A percentile compares a stretch with the other conserved stretches of the same genome.
Evolutionary conservation across 1,284 basidiomycete genomes (phyloP).

Genomic region (Leccinum laetum): DNA sequence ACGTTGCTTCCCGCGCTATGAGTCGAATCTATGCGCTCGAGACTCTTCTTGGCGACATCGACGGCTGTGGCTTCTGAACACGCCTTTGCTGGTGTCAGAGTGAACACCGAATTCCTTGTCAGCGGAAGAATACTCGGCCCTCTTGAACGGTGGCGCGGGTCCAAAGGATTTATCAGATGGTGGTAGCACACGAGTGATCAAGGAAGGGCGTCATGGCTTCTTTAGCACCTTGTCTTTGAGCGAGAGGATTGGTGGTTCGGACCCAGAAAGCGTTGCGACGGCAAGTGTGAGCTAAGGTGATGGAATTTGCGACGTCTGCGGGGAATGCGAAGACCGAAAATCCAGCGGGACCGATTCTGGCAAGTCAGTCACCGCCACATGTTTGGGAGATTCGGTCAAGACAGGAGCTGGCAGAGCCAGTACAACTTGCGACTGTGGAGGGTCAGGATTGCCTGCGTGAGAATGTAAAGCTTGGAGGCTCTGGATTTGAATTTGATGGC

Average conservation of each 20-base stretch:
- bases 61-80: conserved; percentile 27
- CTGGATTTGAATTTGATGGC: conserved; percentile 32
- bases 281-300: conserved; percentile 4
- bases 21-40: conserved; percentile 50
- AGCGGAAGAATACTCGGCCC: conserved; percentile 3
- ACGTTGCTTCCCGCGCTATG: conserved; percentile 60
- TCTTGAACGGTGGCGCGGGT: conserved; percentile 26
- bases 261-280: not conserved
- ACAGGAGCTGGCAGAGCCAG: conserved; percentile 29
- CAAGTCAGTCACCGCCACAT: conserved; percentile 2
- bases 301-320: conserved; percentile 6
- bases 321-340: conserved; percentile 4
- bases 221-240: conserved; percentile 5
- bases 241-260: not conserved
- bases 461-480: conserved; percentile 18
- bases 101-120: conserved; percentile 32
- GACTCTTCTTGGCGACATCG: conserved; percentile 27
- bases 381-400: conserved; percentile 23
- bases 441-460: conserved; percentile 23
- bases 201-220: conserved; percentile 21
- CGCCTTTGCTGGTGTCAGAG: conserved; percentile 15
- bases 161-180: conserved; percentile 18
- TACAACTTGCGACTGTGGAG: conserved; percentile 14
- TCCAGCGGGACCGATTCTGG: conserved; percentile 8
- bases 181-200: conserved; percentile 18